Conservation (phyloP, 169 alveolate genomes). For the Plasmodium vinckei region DNA sequence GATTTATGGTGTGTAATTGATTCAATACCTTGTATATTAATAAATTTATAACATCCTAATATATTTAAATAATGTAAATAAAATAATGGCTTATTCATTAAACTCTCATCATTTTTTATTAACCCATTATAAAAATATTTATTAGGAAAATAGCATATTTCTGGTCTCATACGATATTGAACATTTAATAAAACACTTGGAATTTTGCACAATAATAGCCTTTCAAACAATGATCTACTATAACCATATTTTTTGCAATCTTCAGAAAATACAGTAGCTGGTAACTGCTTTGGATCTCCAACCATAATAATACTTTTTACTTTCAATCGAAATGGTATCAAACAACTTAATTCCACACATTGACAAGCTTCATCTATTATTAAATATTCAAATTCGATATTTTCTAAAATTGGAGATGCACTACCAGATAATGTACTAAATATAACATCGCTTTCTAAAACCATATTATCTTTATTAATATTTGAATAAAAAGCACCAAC, state of each 20-base stretch:
- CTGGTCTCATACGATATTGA: slow-evolving; percentile 99
- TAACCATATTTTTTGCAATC: slow-evolving; percentile 85
- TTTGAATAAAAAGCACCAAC: slow-evolving; percentile 62
- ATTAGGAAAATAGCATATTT: slow-evolving; percentile 95
- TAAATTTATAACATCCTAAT: slow-evolving; percentile 91
- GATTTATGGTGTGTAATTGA: slow-evolving; percentile 80
- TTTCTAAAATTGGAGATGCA: slow-evolving; percentile 91
- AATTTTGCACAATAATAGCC: slow-evolving; percentile 90
- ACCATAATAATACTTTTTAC: slow-evolving; percentile 94
- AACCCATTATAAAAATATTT: slow-evolving; percentile 90
- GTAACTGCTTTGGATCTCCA: slow-evolving; percentile 98
- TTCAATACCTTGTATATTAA: slow-evolving; percentile 90
- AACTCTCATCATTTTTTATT: slow-evolving; percentile 79
- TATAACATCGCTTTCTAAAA: slow-evolving; percentile 89
- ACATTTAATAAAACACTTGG: slow-evolving; percentile 90
- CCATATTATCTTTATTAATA: slow-evolving; percentile 81
- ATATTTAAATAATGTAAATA: slow-evolving; percentile 91
- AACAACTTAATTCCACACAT: slow-evolving; percentile 89
- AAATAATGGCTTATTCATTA: slow-evolving; percentile 80
- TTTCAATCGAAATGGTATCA: slow-evolving; percentile 82
- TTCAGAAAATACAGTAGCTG: slow-evolving; percentile 97
- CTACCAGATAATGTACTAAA: slow-evolving; percentile 93
- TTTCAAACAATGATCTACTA: slow-evolving; percentile 93
- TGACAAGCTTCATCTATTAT: slow-evolving; percentile 99
- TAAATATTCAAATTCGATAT: slow-evolving; percentile 92